Base-by-base conservation (phyloP, 306 rosid species). In the Ziziphus jujuba region DNA sequence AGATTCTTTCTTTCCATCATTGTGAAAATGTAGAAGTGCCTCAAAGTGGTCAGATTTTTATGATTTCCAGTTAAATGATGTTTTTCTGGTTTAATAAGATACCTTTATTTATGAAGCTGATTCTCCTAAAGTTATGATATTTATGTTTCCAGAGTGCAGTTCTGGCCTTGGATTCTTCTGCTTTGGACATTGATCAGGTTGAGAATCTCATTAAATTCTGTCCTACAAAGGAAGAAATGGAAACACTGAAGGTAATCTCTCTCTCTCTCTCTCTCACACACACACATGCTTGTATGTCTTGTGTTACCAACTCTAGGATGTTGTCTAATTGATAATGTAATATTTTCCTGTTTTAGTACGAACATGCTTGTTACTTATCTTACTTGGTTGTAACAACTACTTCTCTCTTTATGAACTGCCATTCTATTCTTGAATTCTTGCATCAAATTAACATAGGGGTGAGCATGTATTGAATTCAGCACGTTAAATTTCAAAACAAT, bases 171-270 rank as follows among this genome's bases (percentile, higher is more conserved):
- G 89, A 84, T 78, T 85, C 87, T 77, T 62, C 90, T 63, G 73
- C 75, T 71, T 84, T 84, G 11, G 83, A 81, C 84, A 78, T 82
- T 88, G 97, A 91, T 69, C 84, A 90, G 83, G 98, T 93, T 67
- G 98, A 93, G 81, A 93, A 93, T 83, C 96, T 93, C 76, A 93
- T 93, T 72, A 90, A 88, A 72, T 93, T 93, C 84, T 90, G 97
- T 73, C 98, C 98, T 49, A 84, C 96, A 34, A 90, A 90, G 74
- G 98, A 93, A 81, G 97, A 93, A 76, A 93, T 93, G 96, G 98
- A 93, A 76, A 79, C 84, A 22, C 74, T 93, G 62, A 90, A 84
- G 97, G 98, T 90, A 77, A 54, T 58, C 70, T 43, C 58, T 72
- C 59, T 20, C 31, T 61, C 52, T 54, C 56, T 44, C 24, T 28